Evolutionary conservation across 208 protist genomes (phyloP).

Genomic region (Tetramitus jugosus): DNA sequence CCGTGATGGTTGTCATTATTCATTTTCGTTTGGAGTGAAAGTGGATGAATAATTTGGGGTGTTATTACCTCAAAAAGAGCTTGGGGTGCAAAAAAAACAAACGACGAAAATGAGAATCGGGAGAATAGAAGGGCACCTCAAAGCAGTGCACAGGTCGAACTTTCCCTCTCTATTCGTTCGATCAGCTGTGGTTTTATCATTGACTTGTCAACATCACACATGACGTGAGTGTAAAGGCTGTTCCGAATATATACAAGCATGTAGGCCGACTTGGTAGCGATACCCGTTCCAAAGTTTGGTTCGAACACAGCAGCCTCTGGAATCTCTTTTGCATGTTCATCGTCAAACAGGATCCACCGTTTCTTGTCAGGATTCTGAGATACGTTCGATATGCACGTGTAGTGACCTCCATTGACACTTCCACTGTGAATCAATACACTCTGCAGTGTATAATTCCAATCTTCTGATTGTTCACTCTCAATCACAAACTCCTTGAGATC

Average conservation of each 20-base stretch:
- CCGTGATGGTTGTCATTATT: no score
- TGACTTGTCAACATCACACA: background rate
- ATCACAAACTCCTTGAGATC: constrained; percentile 50
- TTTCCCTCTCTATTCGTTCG: background rate
- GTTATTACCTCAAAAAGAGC: no score
- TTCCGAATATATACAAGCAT: constrained; percentile 15
- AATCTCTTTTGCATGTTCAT: background rate
- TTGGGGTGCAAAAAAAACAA: no score
- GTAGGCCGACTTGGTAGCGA: no score
- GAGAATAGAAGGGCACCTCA: no score
- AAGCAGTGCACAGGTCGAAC: no score
- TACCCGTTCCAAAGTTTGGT: no score
- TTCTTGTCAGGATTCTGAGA: background rate
- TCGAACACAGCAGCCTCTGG: background rate
- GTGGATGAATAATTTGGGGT: no score
- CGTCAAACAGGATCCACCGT: constrained; percentile 11
- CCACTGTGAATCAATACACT: constrained; percentile 9
- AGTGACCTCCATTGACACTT: background rate
- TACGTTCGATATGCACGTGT: background rate
- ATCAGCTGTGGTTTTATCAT: background rate
- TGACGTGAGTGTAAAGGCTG: background rate
- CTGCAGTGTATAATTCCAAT: background rate
- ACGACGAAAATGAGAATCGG: no score
- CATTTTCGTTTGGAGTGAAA: no score
- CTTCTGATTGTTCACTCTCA: background rate